Conservation (phyloP, 78 protist genomes). For the Pelomyxa schiedti region DNA sequence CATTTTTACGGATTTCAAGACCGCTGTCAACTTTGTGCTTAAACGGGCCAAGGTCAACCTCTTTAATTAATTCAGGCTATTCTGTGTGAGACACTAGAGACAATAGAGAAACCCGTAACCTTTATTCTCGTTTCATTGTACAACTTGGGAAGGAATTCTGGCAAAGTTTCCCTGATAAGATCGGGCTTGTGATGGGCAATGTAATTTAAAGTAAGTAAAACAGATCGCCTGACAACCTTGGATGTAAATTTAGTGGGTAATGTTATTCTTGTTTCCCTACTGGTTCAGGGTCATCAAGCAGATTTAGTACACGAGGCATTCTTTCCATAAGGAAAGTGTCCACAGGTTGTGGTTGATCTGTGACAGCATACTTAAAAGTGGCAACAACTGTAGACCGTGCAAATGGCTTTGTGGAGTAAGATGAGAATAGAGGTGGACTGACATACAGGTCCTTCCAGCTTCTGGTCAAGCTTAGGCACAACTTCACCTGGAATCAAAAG, state of each 20-base stretch:
- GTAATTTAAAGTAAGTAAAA: constrained; percentile 69
- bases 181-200: constrained; percentile 63
- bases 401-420: background rate
- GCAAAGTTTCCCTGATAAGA: constrained; percentile 31
- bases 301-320: constrained; percentile 23
- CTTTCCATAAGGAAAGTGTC: constrained; percentile 26
- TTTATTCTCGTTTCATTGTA: constrained; percentile 54
- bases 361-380: constrained; percentile 60
- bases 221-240: constrained; percentile 61
- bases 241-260: background rate
- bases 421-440: background rate
- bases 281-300: constrained; percentile 45
- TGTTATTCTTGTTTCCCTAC: background rate
- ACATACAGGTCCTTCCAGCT: background rate
- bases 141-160: constrained; percentile 41
- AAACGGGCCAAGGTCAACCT: constrained; percentile 88
- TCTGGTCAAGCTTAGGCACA: constrained; percentile 29
- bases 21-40: constrained; percentile 90
- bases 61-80: constrained; percentile 70
- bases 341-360: constrained; percentile 25
- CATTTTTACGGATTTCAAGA: constrained; percentile 68
- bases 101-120: background rate
- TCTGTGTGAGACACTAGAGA: background rate
- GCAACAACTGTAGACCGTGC: constrained; percentile 55
- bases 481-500: constrained; percentile 47